Evolutionary conservation across 2,329 filamentous ascomycete species (phyloP), one percentile per base, ranked within the genome.

Genomic region (Hypoxylon sp.): DNA sequence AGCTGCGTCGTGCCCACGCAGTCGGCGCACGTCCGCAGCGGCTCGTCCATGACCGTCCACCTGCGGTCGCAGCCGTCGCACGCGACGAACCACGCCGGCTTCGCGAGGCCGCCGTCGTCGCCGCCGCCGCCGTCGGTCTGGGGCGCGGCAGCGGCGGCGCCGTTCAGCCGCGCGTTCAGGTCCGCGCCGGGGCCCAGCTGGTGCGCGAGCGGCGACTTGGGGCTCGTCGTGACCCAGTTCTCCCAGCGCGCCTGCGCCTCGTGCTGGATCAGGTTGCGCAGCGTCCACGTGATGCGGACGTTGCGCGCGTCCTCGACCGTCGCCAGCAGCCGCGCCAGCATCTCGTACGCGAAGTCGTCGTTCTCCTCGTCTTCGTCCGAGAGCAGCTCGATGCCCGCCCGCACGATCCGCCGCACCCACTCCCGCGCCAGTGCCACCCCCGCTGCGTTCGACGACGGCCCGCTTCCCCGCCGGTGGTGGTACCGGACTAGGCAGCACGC

Each of bases 341-440:
- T 41, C 64, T 57, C 64, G 41, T 65, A 71, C 2, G 69, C 70
- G 3, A 48, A 52, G 37, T 65, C 61, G 29, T 72, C 70, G 45
- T 72, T 72, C 13, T 68, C 68, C 10, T 65, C 59, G 42, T 72
- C 69, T 1, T 64, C 66, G 42, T 72, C 70, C 0, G 67, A 70
- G 11, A 72, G 65, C 7, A 71, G 65, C 38, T 71, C 70, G 9
- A 72, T 37, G n/a, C 65, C 56, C 5, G 67, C 54, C 1, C 63
- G 63, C 8, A 71, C 60, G 8, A 70, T 64, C 11, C 55, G 52
- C 15, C 50, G 53, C 1, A 59, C 58, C 65, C 69, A 71, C 7
- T 57, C 49, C 15, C 42, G 43, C 1, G 65, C 66, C 0, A 60
- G 17, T 18, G n/a, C n/a, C n/a, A n/a, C n/a, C n/a, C n/a, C n/a